Evolutionary conservation across 306 rosid species (phyloP).

Genomic region (Purshia tridentata): DNA sequence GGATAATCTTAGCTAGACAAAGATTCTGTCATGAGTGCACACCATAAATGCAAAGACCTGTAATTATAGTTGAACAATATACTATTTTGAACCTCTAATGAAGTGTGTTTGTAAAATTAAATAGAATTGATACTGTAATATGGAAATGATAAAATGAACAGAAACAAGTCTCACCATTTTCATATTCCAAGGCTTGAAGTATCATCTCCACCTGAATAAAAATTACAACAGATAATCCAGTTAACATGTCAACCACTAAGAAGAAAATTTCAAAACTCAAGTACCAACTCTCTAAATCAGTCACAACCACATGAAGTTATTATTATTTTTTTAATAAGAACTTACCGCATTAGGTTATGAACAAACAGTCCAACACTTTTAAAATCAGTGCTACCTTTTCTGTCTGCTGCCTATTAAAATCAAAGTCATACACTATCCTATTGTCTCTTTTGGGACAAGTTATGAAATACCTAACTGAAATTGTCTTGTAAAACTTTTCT

Average conservation of each 20-base stretch:
- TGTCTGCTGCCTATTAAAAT: neutral
- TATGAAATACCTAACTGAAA: neutral
- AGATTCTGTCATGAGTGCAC: neutral
- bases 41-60: neutral
- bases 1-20: neutral
- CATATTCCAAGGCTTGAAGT: slow-evolving; percentile 89
- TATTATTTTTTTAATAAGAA: too few species aligned
- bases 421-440: neutral
- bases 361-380: neutral
- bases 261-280: neutral
- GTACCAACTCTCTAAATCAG: neutral
- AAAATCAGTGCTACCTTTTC: neutral
- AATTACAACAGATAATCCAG: slow-evolving; percentile 20
- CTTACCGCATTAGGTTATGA: neutral
- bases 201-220: slow-evolving; percentile 76
- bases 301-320: neutral
- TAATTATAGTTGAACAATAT: neutral
- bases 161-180: slow-evolving; percentile 53
- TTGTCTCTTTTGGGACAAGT: neutral
- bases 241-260: slow-evolving; percentile 2
- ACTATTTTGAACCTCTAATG: neutral
- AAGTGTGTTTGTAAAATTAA: neutral
- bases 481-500: neutral
- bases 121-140: neutral
- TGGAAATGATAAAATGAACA: slow-evolving; percentile 3